phyloP scores from a whole-genome alignment of 2,329 filamentous ascomycete species.

The Fusarium oxysporum region DNA sequence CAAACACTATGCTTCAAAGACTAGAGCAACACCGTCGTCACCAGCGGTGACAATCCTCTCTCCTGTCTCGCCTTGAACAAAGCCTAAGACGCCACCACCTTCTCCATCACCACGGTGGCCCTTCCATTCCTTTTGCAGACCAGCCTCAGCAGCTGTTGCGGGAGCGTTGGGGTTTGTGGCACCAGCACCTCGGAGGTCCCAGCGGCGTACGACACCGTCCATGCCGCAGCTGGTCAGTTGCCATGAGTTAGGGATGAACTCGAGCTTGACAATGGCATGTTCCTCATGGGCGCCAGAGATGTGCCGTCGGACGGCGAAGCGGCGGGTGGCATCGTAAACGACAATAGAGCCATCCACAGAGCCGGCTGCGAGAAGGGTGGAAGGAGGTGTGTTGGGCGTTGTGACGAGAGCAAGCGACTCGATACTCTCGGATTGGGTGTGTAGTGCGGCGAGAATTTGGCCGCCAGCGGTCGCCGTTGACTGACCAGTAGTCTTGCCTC shows the following conservation, averaged over 20 bases:
- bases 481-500: conserved; percentile 49
- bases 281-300: conserved; percentile 87
- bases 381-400: conserved; percentile 56
- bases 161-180: conserved; percentile 46
- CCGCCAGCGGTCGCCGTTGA: conserved; percentile 57
- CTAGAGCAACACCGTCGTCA: conserved; percentile 80
- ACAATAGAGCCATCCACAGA: conserved; percentile 83
- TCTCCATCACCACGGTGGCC: conserved; percentile 88
- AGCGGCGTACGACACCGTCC: conserved; percentile 89
- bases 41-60: conserved; percentile 87
- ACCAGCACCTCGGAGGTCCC: conserved; percentile 76
- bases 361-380: conserved; percentile 70
- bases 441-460: conserved; percentile 82
- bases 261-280: conserved; percentile 91
- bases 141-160: conserved; percentile 62
- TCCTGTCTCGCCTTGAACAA: conserved; percentile 83
- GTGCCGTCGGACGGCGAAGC: conserved; percentile 86
- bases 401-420: conserved; percentile 77
- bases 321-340: conserved; percentile 86
- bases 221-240: conserved; percentile 89
- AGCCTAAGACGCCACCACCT: conserved; percentile 88
- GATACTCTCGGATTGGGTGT: conserved; percentile 80
- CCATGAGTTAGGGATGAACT: conserved; percentile 79
- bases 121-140: conserved; percentile 86
- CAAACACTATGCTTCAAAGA: conserved; percentile 67